Evolutionary conservation across 345 rosid genomes (phyloP).

Genomic region (Acer negundo): DNA sequence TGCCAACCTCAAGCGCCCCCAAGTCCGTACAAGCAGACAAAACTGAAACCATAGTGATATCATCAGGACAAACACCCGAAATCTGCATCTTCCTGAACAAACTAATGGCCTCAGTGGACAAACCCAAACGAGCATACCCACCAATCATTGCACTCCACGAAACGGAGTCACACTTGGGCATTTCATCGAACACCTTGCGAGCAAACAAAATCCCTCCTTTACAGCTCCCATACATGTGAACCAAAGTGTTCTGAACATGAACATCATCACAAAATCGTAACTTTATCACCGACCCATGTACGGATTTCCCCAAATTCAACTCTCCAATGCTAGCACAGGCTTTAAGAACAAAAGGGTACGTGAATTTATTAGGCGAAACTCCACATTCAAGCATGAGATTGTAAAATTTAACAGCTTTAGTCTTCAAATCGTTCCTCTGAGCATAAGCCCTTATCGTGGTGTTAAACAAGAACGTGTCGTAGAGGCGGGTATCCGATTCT

Average conservation of each 20-base stretch:
- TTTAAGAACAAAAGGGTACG: slow-evolving; percentile 51
- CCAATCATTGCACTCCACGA: slow-evolving; percentile 66
- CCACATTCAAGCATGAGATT: slow-evolving; percentile 34
- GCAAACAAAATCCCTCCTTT: slow-evolving; percentile 39
- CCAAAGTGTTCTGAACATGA: slow-evolving; percentile 54
- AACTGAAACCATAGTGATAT: slow-evolving; percentile 54
- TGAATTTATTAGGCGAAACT: slow-evolving; percentile 50
- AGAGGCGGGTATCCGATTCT: slow-evolving; percentile 35
- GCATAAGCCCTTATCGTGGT: slow-evolving; percentile 51
- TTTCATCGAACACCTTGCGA: slow-evolving; percentile 53
- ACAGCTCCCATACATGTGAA: slow-evolving; percentile 43
- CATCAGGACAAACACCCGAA: slow-evolving; percentile 47
- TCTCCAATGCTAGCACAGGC: slow-evolving; percentile 55
- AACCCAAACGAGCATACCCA: slow-evolving; percentile 45
- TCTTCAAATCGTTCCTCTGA: slow-evolving; percentile 26
- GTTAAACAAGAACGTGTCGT: slow-evolving; percentile 54
- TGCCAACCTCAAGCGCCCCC: slow-evolving; percentile 61
- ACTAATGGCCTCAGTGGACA: slow-evolving; percentile 37
- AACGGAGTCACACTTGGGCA: slow-evolving; percentile 43
- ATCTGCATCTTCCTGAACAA: slow-evolving; percentile 57
- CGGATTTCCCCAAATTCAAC: slow-evolving; percentile 41
- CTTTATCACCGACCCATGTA: slow-evolving; percentile 50
- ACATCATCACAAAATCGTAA: slow-evolving; percentile 43
- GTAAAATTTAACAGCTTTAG: slow-evolving; percentile 37
- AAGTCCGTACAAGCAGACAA: slow-evolving; percentile 56